phyloP scores from a whole-genome alignment of 2,329 filamentous ascomycete species.

The Xylogone sp. region DNA sequence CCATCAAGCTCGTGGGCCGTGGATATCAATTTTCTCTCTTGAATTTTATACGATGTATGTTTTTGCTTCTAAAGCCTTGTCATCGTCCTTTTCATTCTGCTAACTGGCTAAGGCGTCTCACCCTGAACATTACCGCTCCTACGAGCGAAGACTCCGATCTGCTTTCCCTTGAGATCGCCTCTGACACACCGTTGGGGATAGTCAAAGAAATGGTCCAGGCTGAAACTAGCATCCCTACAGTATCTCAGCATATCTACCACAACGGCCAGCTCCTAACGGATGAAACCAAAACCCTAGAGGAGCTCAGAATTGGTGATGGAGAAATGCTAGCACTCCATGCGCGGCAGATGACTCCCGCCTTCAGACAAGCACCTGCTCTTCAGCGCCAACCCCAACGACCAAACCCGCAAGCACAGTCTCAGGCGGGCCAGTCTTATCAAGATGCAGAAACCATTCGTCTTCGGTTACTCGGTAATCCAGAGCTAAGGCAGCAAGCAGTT shows the following conservation, averaged over 20 bases:
- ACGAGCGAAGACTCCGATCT: conserved; percentile 62
- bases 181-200: conserved; percentile 77
- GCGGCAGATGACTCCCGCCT: conserved; percentile 46
- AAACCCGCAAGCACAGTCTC: conserved; percentile 28
- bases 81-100: neutral
- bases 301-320: conserved; percentile 77
- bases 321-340: conserved; percentile 92
- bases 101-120: conserved; percentile 69
- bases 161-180: conserved; percentile 76
- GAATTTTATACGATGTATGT: neutral
- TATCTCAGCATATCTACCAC: conserved; percentile 81
- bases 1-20: too few species aligned
- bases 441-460: conserved; percentile 81
- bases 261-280: conserved; percentile 79
- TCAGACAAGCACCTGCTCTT: conserved; percentile 10
- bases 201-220: conserved; percentile 86
- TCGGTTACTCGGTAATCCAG: conserved; percentile 76
- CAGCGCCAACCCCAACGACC: conserved; percentile 23
- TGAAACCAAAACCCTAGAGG: conserved; percentile 75
- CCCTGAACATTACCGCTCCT: conserved; percentile 76
- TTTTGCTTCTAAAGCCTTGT: too few species aligned
- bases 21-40: neutral
- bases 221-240: conserved; percentile 70
- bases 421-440: conserved; percentile 35
- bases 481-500: conserved; percentile 65